Conservation (phyloP, 257 asterid genomes). For the Ophiorrhiza pumila region DNA sequence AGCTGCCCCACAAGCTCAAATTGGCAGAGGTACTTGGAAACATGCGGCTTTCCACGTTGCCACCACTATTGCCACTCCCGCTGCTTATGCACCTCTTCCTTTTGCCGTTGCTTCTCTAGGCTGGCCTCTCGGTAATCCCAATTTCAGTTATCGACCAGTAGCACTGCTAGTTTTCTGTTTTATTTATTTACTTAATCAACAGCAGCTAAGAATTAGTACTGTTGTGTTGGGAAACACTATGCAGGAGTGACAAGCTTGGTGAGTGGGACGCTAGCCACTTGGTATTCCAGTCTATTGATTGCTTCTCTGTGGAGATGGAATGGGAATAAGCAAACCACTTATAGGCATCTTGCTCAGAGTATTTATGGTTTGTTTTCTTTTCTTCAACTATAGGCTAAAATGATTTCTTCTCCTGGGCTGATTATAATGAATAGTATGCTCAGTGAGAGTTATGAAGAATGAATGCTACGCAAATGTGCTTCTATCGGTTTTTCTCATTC, state of each 20-base stretch:
- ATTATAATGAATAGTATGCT: too few relatives aligned
- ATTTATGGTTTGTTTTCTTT: slow-evolving; percentile 37
- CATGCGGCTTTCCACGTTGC: slow-evolving; percentile 70
- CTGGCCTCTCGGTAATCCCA: slow-evolving; percentile 46
- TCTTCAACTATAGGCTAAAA: too few relatives aligned
- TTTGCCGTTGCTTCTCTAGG: slow-evolving; percentile 68
- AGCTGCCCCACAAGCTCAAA: too few relatives aligned
- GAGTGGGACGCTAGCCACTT: slow-evolving; percentile 46
- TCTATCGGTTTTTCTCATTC: too few relatives aligned
- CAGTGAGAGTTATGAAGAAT: too few relatives aligned
- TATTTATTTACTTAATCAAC: too few relatives aligned
- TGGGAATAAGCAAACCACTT: slow-evolving; percentile 52
- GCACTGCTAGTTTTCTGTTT: background rate
- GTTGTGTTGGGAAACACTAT: background rate
- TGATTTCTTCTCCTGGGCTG: too few relatives aligned
- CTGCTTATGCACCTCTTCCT: slow-evolving; percentile 70
- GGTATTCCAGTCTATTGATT: slow-evolving; percentile 59
- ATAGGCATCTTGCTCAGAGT: slow-evolving; percentile 50
- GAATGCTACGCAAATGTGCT: too few relatives aligned
- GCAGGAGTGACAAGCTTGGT: slow-evolving; percentile 46
- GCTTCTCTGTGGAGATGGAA: slow-evolving; percentile 69
- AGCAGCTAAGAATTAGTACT: too few relatives aligned
- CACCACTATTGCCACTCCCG: slow-evolving; percentile 72
- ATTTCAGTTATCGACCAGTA: too few relatives aligned
- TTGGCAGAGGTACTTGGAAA: slow-evolving; percentile 48